phyloP scores from a whole-genome alignment of 805 yeast species.

The Candida coleopterorum region DNA sequence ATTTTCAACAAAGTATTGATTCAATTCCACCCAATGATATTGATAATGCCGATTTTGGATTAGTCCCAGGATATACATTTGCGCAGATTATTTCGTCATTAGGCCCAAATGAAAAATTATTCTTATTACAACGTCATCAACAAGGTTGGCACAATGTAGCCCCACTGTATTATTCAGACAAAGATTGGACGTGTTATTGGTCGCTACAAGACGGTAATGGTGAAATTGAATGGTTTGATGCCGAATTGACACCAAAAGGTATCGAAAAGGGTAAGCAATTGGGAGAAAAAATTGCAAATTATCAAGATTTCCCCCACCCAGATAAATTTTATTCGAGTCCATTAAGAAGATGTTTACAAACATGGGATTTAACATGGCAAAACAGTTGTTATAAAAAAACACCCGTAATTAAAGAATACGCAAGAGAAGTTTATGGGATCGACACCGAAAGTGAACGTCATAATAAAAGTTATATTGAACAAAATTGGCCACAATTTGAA shows the following conservation, averaged over 20 bases:
- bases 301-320: not conserved
- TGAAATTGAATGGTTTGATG: constrained; percentile 5
- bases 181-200: constrained; percentile 5
- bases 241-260: constrained; percentile 2
- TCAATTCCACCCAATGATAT: not conserved
- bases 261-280: not conserved
- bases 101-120: constrained; percentile 1
- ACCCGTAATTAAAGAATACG: constrained; percentile 2
- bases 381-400: not conserved
- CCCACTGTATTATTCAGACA: not conserved
- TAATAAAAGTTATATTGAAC: not conserved
- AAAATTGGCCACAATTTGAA: constrained; percentile 3
- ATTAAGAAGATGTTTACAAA: constrained; percentile 5
- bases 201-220: constrained; percentile 3
- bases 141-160: constrained; percentile 6
- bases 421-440: constrained; percentile 4
- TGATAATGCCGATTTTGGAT: constrained; percentile 1
- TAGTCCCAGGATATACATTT: constrained; percentile 1
- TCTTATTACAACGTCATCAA: constrained; percentile 4
- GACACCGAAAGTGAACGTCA: constrained; percentile 5
- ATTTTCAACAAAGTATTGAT: constrained; percentile 2
- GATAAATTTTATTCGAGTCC: constrained; percentile 4
- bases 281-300: not conserved
- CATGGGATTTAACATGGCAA: constrained; percentile 2
- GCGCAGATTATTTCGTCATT: constrained; percentile 1